Evolutionary conservation across 2,329 filamentous ascomycete genomes (phyloP).

Genomic region (Cryphonectria naterciae): DNA sequence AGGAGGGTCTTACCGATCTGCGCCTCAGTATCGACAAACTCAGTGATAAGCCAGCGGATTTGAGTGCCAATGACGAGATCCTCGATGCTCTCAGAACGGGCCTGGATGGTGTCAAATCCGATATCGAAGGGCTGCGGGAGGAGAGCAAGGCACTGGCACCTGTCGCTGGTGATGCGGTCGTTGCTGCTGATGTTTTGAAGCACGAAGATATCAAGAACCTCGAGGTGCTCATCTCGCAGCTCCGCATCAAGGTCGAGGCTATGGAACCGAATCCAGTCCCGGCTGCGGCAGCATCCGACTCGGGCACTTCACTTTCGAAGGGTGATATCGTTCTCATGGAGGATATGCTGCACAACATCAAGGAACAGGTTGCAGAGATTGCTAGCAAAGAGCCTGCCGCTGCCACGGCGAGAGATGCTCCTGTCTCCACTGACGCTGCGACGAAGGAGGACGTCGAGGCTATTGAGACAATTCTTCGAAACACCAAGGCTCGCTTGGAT

Average conservation of each 20-base stretch:
- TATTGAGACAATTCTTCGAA: conserved; percentile 86
- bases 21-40: conserved; percentile 77
- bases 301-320: conserved; percentile 44
- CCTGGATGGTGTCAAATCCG: conserved; percentile 72
- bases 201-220: conserved; percentile 82
- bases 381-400: conserved; percentile 34
- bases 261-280: conserved; percentile 60
- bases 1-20: conserved; percentile 82
- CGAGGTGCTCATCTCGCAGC: conserved; percentile 79
- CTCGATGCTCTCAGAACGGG: conserved; percentile 86
- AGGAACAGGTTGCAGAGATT: conserved; percentile 42
- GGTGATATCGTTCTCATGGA: conserved; percentile 62
- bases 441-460: conserved; percentile 85
- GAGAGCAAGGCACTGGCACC: conserved; percentile 54
- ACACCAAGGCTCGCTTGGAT: conserved; percentile 86
- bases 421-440: conserved; percentile 52
- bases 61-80: conserved; percentile 87
- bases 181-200: conserved; percentile 58
- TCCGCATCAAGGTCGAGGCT: conserved; percentile 82
- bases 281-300: conserved; percentile 40
- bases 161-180: conserved; percentile 56
- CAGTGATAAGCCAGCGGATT: conserved; percentile 76
- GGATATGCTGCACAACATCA: conserved; percentile 53
- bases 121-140: conserved; percentile 79
- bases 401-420: conserved; percentile 32